Evolutionary conservation across 192 early-diverging fungal species (phyloP).

Genomic region (Endogone sp.): DNA sequence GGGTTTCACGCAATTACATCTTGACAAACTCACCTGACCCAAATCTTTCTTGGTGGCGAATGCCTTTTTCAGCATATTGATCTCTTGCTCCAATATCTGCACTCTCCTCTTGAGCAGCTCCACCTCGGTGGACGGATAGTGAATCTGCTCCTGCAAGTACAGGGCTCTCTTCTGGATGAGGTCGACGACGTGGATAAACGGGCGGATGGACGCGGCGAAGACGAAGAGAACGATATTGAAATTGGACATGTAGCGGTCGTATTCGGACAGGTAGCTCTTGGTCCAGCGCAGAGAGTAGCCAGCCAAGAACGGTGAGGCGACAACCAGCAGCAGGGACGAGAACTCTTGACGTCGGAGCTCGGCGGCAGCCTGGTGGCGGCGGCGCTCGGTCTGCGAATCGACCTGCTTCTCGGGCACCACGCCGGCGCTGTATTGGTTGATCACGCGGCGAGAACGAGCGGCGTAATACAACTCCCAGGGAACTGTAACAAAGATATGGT

Average conservation of each 20-base stretch:
- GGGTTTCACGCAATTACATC: no score
- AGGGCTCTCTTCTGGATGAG: conserved; percentile 46
- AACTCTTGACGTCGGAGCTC: conserved; percentile 50
- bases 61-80: conserved; percentile 39
- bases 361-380: conserved; percentile 23
- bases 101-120: conserved; percentile 39
- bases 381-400: conserved; percentile 28
- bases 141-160: conserved; percentile 49
- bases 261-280: conserved; percentile 44
- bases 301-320: conserved; percentile 48
- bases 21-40: conserved; percentile 29
- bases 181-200: conserved; percentile 43
- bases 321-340: conserved; percentile 38
- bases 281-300: conserved; percentile 51
- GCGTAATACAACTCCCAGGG: conserved; percentile 59
- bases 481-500: no score
- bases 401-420: conserved; percentile 11
- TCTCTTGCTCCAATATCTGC: conserved; percentile 45
- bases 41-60: conserved; percentile 55
- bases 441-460: conserved; percentile 39
- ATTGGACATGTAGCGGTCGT: conserved; percentile 49
- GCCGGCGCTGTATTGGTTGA: conserved; percentile 25
- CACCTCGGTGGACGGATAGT: conserved; percentile 43
- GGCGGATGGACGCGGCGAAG: conserved; percentile 49
- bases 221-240: conserved; percentile 56